Evolutionary conservation across 805 yeast species (phyloP).

Genomic region (Metschnikowia vanudenii): DNA sequence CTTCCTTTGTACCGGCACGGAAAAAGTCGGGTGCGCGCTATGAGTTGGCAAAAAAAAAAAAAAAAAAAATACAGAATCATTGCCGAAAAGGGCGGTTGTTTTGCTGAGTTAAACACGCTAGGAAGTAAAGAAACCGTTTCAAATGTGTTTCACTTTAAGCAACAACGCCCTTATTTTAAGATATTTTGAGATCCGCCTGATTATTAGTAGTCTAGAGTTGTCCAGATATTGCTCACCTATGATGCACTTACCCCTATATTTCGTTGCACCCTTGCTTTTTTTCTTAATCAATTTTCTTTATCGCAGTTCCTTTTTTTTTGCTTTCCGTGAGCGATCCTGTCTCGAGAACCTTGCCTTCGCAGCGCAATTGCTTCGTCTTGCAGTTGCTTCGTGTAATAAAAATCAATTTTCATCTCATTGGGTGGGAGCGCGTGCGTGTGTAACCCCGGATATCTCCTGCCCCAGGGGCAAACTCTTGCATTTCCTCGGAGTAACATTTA

Average conservation of each 20-base stretch:
- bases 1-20: slow-evolving; percentile 10
- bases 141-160: neutral
- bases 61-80: too few relatives aligned
- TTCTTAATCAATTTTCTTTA: neutral
- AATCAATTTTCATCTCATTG: slow-evolving; percentile 7
- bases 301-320: neutral
- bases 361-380: slow-evolving; percentile 3
- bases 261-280: too few relatives aligned
- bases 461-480: slow-evolving; percentile 1
- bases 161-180: neutral
- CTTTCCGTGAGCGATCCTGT: neutral
- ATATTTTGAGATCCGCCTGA: neutral
- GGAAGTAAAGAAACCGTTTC: neutral
- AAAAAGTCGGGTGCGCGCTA: slow-evolving; percentile 13
- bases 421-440: slow-evolving; percentile 4
- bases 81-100: slow-evolving; percentile 1
- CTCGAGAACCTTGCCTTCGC: slow-evolving; percentile 4
- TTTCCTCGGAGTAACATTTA: neutral
- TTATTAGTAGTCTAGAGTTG: neutral
- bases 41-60: slow-evolving; percentile 1
- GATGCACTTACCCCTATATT: too few relatives aligned
- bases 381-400: slow-evolving; percentile 8
- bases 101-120: neutral
- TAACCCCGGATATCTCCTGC: slow-evolving; percentile 8
- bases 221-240: too few relatives aligned